Base-by-base conservation (phyloP, 768 basidiomycete genomes). In the Panaeolus cyanescens region DNA sequence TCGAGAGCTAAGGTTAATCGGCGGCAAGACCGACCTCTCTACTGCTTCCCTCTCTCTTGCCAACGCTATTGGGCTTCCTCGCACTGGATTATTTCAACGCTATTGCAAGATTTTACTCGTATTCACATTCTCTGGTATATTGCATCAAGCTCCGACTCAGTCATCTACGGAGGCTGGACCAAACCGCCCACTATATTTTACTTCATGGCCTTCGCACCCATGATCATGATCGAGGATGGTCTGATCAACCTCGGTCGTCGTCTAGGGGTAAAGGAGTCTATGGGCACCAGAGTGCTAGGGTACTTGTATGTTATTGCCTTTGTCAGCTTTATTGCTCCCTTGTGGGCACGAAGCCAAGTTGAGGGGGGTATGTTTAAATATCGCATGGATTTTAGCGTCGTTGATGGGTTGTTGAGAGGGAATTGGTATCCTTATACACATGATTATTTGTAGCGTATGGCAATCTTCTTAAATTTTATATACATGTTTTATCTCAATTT, bases 11-110 rank as follows among this genome's bases (percentile, higher is more conserved):
- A 59, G 39, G 9, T 56, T 57, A 25, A 36, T 45, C 32, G 61
- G 61, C 28, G 66, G 67, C 57, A 63, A 12, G 9, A 28, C n/a
- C 17, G 58, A 66, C 5, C 54, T 62, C 10, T 36, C 59, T 8
- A 55, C 56, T 4, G 36, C 59, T 17, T 37, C 65, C 1, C 58
- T 63, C 22, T 56, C 42, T 15, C 17, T 57, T 5, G 19, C 50
- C 28, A 30, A 12, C 8, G 60, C 36, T 28, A 19, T 63, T n/a
- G 17, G 37, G 5, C 50, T 60, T 17, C 36, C 59, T 17, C 55
- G 22, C 5, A 15, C 28, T 17, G 34, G 50, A 2, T 39, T 4
- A 9, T 31, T 57, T 7, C 25, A 50, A 20, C 40, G 34, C 4
- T 56, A 40, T 42, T 50, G 62, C 61, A 53, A 39, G 8, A 39